Evolutionary conservation across 1,139 yeast genomes (phyloP).

Genomic region (Debaryomyces nepalensis): DNA sequence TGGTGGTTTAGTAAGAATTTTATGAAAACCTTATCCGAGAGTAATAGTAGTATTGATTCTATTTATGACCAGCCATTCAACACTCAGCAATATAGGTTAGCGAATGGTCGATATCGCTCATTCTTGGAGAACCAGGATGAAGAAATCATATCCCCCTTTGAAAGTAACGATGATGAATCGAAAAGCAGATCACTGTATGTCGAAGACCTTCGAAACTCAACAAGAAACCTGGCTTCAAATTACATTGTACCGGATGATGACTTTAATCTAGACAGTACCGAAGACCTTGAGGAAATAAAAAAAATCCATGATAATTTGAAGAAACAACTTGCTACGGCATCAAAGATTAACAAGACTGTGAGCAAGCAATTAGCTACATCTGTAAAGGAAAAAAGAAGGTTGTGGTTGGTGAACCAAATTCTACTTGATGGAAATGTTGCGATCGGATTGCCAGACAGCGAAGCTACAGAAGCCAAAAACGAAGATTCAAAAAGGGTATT

Average conservation of each 20-base stretch:
- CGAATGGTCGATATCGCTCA: slow-evolving; percentile 35
- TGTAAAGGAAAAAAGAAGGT: slow-evolving; percentile 42
- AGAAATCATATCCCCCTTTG: slow-evolving; percentile 17
- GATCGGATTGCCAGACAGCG: slow-evolving; percentile 40
- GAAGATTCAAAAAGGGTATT: slow-evolving; percentile 26
- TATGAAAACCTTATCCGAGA: slow-evolving; percentile 27
- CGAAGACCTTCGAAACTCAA: slow-evolving; percentile 13
- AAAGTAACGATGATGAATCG: slow-evolving; percentile 7
- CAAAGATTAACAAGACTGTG: slow-evolving; percentile 52
- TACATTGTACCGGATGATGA: slow-evolving; percentile 6
- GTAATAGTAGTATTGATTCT: slow-evolving; percentile 17
- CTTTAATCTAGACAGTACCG: slow-evolving; percentile 21
- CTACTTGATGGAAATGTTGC: slow-evolving; percentile 55
- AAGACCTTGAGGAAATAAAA: slow-evolving; percentile 26
- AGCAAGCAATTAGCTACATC: slow-evolving; percentile 43
- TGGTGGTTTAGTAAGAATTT: slow-evolving; percentile 50
- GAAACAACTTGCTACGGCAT: slow-evolving; percentile 44
- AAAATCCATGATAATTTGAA: slow-evolving; percentile 25
- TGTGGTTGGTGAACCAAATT: slow-evolving; percentile 63
- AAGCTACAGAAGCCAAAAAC: slow-evolving; percentile 19
- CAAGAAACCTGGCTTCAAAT: neutral
- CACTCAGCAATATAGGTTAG: slow-evolving; percentile 40
- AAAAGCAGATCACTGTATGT: slow-evolving; percentile 1
- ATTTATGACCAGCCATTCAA: slow-evolving; percentile 37
- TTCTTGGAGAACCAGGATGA: slow-evolving; percentile 24